These are phyloP conservation scores for Nakaseomyces sp. DNA, from an alignment of 1,139 yeast genomes.

Conservation along the genomic window DNA sequence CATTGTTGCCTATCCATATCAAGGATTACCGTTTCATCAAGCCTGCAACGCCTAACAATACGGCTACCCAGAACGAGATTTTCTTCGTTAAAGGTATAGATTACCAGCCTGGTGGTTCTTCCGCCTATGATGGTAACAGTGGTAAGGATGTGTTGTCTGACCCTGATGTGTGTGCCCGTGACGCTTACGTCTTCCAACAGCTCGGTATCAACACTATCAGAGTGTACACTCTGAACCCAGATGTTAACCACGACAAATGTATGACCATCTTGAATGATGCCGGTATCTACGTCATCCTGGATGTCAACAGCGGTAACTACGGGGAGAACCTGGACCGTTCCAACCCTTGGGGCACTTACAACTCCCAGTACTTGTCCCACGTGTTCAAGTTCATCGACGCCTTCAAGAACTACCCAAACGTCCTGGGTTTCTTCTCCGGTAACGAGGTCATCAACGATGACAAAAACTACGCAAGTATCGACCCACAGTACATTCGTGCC, in stretches of 20 bases:
- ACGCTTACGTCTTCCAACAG: conserved; percentile 66
- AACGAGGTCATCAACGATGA: conserved; percentile 86
- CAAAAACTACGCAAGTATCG: conserved; percentile 48
- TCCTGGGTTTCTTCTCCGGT: conserved; percentile 87
- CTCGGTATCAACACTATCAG: conserved; percentile 68
- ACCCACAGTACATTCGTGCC: conserved; percentile 73
- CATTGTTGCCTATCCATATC: conserved; percentile 40
- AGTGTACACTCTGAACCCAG: conserved; percentile 69
- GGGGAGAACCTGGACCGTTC: conserved; percentile 65
- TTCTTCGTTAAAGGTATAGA: conserved; percentile 54
- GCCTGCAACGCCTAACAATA: conserved; percentile 32
- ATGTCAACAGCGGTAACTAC: conserved; percentile 68
- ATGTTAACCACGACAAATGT: conserved; percentile 74
- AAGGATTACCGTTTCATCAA: conserved; percentile 42
- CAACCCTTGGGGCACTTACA: conserved; percentile 64
- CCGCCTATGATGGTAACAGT: conserved; percentile 39
- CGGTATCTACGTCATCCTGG: conserved; percentile 80
- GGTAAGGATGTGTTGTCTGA: conserved; percentile 64
- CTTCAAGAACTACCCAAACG: conserved; percentile 72
- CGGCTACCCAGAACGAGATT: conserved; percentile 38
- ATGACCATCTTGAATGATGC: conserved; percentile 80
- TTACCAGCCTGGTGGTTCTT: conserved; percentile 68
- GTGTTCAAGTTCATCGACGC: conserved; percentile 78
- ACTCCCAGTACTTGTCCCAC: conserved; percentile 54
- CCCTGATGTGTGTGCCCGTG: conserved; percentile 65